These are phyloP conservation scores for Sanguinoderma infundibulare DNA, from an alignment of 1,284 basidiomycete genomes.

Conservation along the genomic window DNA sequence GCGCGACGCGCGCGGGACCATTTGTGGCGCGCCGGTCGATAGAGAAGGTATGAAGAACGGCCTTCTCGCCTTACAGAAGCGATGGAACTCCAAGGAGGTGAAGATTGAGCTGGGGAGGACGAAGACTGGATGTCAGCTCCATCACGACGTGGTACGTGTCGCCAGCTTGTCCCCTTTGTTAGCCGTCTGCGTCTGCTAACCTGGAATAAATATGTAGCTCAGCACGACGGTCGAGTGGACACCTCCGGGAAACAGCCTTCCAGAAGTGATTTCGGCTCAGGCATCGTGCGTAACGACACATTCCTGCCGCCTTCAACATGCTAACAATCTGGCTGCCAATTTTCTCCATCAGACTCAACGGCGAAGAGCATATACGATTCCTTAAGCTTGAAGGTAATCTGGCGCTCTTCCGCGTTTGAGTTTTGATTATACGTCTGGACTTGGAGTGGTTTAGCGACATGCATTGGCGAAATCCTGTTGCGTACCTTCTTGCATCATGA, in stretches of 20 bases:
- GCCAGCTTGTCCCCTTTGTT: neutral
- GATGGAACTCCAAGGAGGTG: constrained; percentile 24
- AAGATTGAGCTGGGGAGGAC: constrained; percentile 17
- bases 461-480: too few species aligned
- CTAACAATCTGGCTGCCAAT: too few species aligned
- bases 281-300: constrained; percentile 29
- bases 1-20: constrained; percentile 26
- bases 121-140: constrained; percentile 8
- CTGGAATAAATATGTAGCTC: constrained; percentile 10
- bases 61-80: constrained; percentile 27
- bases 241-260: constrained; percentile 16
- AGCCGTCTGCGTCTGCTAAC: neutral
- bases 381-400: constrained; percentile 22
- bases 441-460: too few species aligned
- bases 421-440: too few species aligned
- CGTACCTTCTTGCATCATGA: too few species aligned
- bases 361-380: constrained; percentile 19
- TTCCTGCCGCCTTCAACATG: too few species aligned
- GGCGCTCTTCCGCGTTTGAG: constrained; percentile 18
- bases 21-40: constrained; percentile 27
- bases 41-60: constrained; percentile 25
- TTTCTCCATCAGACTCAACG: too few species aligned
- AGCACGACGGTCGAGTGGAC: constrained; percentile 26
- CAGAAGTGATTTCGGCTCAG: constrained; percentile 25
- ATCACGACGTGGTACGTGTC: constrained; percentile 15